Conservation (phyloP, 306 rosid genomes). For the Erythrophleum fordii region DNA sequence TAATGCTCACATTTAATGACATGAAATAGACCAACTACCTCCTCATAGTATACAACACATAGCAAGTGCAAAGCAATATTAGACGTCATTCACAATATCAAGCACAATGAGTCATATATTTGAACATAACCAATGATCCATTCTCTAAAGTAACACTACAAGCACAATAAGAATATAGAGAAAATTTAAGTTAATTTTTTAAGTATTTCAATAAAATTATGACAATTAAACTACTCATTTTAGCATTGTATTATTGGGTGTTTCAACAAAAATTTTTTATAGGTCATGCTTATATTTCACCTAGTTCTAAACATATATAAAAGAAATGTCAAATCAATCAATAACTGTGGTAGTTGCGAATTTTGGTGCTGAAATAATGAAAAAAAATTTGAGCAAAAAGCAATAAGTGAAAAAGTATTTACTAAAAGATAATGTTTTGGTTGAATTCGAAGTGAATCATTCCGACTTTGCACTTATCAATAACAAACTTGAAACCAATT, state of each 20-base stretch:
- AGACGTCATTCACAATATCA: neutral
- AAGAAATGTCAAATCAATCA: neutral
- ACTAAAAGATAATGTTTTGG: too few species aligned
- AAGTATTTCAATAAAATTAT: neutral
- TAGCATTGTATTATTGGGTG: neutral
- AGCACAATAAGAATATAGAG: neutral
- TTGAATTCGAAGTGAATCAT: too few species aligned
- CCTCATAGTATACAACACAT: neutral
- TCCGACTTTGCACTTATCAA: too few species aligned
- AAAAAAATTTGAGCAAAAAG: too few species aligned
- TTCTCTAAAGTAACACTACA: slow-evolving; percentile 8
- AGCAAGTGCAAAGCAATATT: slow-evolving; percentile 6
- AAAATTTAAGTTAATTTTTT: neutral
- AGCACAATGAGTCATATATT: neutral
- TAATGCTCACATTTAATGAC: slow-evolving; percentile 2
- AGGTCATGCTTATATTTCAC: too few species aligned
- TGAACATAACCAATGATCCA: slow-evolving; percentile 9
- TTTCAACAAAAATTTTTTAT: too few species aligned
- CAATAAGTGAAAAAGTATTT: too few species aligned
- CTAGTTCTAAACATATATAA: neutral
- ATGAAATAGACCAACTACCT: slow-evolving; percentile 5
- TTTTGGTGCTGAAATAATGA: too few species aligned
- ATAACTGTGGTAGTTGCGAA: slow-evolving; percentile 25
- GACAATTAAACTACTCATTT: neutral
- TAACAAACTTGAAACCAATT: too few species aligned